phyloP scores from a whole-genome alignment of 2,329 filamentous ascomycete species.

The Onygenales sp. region DNA sequence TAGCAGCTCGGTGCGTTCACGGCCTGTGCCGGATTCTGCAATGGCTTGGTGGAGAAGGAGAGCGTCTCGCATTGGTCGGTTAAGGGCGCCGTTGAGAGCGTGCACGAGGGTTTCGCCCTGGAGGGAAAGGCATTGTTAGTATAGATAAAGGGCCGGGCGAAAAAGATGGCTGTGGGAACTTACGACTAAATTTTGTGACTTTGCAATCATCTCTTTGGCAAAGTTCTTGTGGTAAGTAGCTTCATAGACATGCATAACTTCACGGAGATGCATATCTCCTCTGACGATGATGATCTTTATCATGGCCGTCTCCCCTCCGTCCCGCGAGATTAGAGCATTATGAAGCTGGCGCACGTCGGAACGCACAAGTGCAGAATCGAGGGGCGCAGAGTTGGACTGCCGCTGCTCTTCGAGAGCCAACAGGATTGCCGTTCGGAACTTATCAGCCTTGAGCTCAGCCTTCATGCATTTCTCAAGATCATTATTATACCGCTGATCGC shows the following conservation, averaged over 20 bases:
- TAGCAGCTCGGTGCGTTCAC: conserved; percentile 74
- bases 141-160: conserved; percentile 3
- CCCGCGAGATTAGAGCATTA: conserved; percentile 57
- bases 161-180: conserved; percentile 31
- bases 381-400: conserved; percentile 68
- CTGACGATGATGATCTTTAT: conserved; percentile 72
- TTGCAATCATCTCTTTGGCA: conserved; percentile 74
- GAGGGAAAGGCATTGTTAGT: conserved; percentile 6
- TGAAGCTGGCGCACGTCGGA: conserved; percentile 66
- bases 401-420: conserved; percentile 71
- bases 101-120: conserved; percentile 92
- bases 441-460: conserved; percentile 86
- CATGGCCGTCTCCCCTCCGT: conserved; percentile 81
- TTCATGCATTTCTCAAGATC: conserved; percentile 77
- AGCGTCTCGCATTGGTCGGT: conserved; percentile 86
- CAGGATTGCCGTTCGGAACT: conserved; percentile 83
- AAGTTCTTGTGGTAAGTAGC: conserved; percentile 68
- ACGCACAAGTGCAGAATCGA: conserved; percentile 53
- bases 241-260: conserved; percentile 71
- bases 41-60: conserved; percentile 86
- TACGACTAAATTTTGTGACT: conserved; percentile 88
- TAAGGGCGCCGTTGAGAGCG: conserved; percentile 93
- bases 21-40: conserved; percentile 57
- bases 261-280: conserved; percentile 71
- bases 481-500: conserved; percentile 83